These are phyloP conservation scores for Neoboletus brunneissimus DNA, from an alignment of 768 basidiomycete species.

Conservation along the genomic window DNA sequence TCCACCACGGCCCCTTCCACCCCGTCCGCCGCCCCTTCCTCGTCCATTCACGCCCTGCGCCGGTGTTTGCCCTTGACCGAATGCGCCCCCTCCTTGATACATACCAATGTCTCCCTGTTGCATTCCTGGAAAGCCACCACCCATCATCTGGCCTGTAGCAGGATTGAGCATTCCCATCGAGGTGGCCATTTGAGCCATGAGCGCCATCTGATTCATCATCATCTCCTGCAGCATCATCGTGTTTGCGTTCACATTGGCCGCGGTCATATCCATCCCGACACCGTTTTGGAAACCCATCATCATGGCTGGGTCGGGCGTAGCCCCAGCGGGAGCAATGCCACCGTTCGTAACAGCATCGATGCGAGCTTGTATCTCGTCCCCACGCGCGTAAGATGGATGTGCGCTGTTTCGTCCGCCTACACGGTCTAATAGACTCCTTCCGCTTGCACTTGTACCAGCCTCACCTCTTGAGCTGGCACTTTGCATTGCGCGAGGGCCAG, in stretches of 20 bases:
- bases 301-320: conserved; percentile 33
- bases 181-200: conserved; percentile 91
- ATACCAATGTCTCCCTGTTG: conserved; percentile 52
- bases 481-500: conserved; percentile 83
- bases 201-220: conserved; percentile 88
- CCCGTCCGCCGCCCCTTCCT: conserved; percentile 46
- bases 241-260: conserved; percentile 57
- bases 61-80: conserved; percentile 19
- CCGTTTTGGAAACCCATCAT: conserved; percentile 49
- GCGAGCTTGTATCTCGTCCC: conserved; percentile 74
- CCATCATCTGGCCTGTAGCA: conserved; percentile 52
- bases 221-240: conserved; percentile 81
- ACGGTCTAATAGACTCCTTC: conserved; percentile 76
- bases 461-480: conserved; percentile 22
- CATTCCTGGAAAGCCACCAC: conserved; percentile 57
- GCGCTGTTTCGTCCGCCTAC: conserved; percentile 56
- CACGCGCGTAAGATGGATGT: conserved; percentile 35
- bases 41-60: conserved; percentile 32
- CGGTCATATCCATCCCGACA: conserved; percentile 39
- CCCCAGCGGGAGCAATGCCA: conserved; percentile 38
- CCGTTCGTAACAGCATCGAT: conserved; percentile 73
- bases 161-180: conserved; percentile 78
- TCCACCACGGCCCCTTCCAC: conserved; percentile 45
- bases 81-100: conserved; percentile 34
- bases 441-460: conserved; percentile 19